Conservation (phyloP, 129 eudicot genomes). For the Mikania micrantha region DNA sequence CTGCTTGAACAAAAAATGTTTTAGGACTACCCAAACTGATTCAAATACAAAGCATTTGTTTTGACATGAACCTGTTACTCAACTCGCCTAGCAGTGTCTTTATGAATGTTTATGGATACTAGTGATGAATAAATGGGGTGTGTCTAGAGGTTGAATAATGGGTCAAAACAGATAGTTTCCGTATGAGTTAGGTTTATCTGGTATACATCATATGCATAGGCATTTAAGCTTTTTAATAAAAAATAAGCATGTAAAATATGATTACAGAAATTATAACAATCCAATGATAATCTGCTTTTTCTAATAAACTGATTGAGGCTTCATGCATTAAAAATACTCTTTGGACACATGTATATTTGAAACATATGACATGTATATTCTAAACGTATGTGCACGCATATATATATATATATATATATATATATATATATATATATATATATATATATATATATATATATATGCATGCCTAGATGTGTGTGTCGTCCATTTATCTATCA, state of each 20-base stretch:
- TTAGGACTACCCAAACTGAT: background rate
- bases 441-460: too few relatives aligned
- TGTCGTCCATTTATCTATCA: background rate
- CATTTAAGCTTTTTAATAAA: background rate
- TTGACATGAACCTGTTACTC: background rate
- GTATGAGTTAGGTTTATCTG: background rate
- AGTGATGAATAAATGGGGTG: background rate
- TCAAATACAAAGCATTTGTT: background rate
- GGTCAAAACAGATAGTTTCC: background rate
- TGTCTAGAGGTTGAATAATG: background rate
- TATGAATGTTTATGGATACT: background rate
- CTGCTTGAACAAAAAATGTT: background rate
- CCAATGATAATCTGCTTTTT: background rate
- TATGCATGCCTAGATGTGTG: background rate
- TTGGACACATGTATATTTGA: background rate
- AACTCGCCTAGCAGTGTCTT: background rate
- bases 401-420: too few relatives aligned
- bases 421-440: too few relatives aligned
- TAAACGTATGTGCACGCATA: background rate
- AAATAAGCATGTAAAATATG: background rate
- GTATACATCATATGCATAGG: background rate
- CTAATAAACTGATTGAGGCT: background rate
- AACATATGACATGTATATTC: too few relatives aligned
- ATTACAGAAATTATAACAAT: background rate
- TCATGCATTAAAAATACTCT: background rate